Evolutionary conservation across 768 basidiomycete species (phyloP), one percentile per base, ranked within the genome.

Genomic region (Tulasnella sp.): DNA sequence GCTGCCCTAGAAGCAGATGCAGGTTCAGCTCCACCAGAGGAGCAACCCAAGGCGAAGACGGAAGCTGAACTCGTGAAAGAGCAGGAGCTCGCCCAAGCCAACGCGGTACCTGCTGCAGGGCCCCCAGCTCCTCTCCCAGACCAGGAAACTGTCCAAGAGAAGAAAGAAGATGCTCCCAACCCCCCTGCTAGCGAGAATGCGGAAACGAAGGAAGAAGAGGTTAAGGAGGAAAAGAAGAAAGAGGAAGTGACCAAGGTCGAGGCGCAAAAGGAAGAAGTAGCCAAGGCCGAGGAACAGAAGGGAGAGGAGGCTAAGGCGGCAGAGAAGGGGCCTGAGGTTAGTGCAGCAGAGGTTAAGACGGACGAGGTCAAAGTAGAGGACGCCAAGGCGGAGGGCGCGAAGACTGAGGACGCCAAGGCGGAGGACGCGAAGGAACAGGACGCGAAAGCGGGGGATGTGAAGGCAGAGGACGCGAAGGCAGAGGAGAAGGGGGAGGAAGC

Each of bases 81-180:
- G 57, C 57, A 61, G 57, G 57, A 61, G n/a, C 57, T 61, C 29
- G 57, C 15, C n/a, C 57, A 61, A 61, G 57, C 57, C 26, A 61
- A 61, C 29, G n/a, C 57, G 20, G 57, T 61, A 61, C 57, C 57
- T 13, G 57, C 57, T 61, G 57, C 57, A n/a, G 57, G 57, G n/a
- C 57, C 57, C 5, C 57, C 57, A 13, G 6, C 57, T 61, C 57
- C 57, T 32, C 26, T 26, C 11, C 57, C 57, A 23, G 57, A 61
- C 7, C 57, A 61, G 57, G 57, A 26, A 57, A 26, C 55, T 57
- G 18, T 23, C 26, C 23, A 57, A 9, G 55, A 57, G 15, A 61
- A 61, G 57, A 29, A 26, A 29, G 57, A 26, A 61, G 57, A 61
- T 13, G 57, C 29, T 2, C 57, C 57, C 1, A 32, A 32, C 7